Base-by-base conservation (phyloP, 2,329 filamentous ascomycete genomes). In the Elsinoe fawcettii region DNA sequence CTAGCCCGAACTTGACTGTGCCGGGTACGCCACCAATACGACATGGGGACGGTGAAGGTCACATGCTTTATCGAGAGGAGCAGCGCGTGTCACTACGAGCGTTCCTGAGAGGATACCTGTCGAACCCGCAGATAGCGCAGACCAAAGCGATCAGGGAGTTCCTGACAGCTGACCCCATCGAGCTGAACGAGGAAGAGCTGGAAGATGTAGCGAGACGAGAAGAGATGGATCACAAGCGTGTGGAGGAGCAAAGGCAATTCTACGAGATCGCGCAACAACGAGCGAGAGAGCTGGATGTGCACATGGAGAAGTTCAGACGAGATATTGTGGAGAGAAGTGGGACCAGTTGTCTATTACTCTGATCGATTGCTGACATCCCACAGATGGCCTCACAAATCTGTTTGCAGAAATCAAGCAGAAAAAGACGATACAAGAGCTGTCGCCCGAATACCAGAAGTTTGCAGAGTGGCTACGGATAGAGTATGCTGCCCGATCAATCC, bases 401-500 rank as follows among this genome's bases (percentile, higher is more conserved):
- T 97, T 99, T 72, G 81, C 87, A 58, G 93, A 97, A 69, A 95
- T 99, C 71, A 88, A 87, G 66, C 85, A 90, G 57, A 97, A 97
- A 75, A 80, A 88, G 59, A 90, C 82, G 3, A 92, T 99, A 55
- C 81, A 83, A 62, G 90, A 96, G 64, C 80, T 99, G 55, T 95
- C 89, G 67, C 86, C 95, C 9, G 91, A 97, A 70, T 97, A 97
- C 71, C 88, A 93, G 67, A 99, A 97, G 70, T 97, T 99, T 69
- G 92, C 92, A 16, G 93, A 99, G 71, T 99, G 93, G 93, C 77
- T 97, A 53, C 86, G 93, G 37, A 99, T 99, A 66, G 93, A 99
- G 74, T 78, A 67, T 55, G 73, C 67, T 5, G 9, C 27, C 16
- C 9, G 14, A 8, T 32, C 8, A 44, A 12, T 4, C 12, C 30